Base-by-base conservation (phyloP, 2,329 filamentous ascomycete genomes). In the Monosporascus sp. region DNA sequence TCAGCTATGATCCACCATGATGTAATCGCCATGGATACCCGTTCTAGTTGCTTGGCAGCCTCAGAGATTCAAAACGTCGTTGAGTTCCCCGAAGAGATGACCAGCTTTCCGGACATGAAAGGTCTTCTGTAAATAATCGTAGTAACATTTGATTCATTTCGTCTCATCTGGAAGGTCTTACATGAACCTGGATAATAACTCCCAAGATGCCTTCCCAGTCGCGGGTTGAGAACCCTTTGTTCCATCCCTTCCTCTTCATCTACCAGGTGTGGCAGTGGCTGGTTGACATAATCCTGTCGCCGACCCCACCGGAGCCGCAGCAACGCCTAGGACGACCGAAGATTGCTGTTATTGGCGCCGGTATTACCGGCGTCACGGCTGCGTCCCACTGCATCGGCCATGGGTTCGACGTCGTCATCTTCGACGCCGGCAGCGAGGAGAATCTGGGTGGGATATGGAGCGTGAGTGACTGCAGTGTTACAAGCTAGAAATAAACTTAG, bases 311-410 rank as follows among this genome's bases (percentile, higher is more conserved):
- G 0, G 76, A 79, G 2, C 81, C 84, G 0, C 74, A 78, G 56
- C 70, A 75, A 0, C 73, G 76, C 7, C 73, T 88, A n/a, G 72
- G 73, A 14, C 75, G 85, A 27, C 86, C 89, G 16, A 85, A 80
- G 55, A 77, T 90, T 52, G 87, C 86, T 2, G 75, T 90, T 34
- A 84, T 90, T 59, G 86, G 87, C 2, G 84, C 86, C 27, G 86
- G 87, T 2, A 76, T 95, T 52, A 94, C 81, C 0, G 81, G 90
- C 4, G 84, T 94, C 2, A 90, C 89, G 1, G 84, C 89, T 7
- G 91, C 91, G 0, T 84, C 88, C 1, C 90, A 95, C 67, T 91
- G 88, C 65, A 83, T 92, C 37, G 90, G 90, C 2, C 88, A 94
- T 81, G 90, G 90, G 45, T 93, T 93, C 60, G 88, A 94, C 57